These are phyloP conservation scores for Aspergillus cavernicola DNA, from an alignment of 495 filamentous ascomycete species.

Conservation along the genomic window DNA sequence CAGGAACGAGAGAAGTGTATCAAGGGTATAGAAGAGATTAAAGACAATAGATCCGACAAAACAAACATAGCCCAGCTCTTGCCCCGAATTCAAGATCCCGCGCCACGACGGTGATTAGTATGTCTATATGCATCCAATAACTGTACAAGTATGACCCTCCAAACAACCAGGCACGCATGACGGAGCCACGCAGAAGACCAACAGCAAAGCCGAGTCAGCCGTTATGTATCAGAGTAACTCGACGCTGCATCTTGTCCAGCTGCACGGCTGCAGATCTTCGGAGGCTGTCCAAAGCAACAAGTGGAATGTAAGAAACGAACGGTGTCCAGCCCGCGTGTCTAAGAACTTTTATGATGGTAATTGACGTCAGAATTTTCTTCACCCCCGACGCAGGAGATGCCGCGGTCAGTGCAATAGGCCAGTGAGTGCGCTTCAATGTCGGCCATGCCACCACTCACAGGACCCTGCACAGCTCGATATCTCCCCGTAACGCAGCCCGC, in stretches of 20 bases:
- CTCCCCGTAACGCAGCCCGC: slow-evolving; percentile 4
- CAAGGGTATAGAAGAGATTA: slow-evolving; percentile 10
- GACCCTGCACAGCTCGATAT: not conserved
- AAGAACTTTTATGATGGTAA: slow-evolving; percentile 7
- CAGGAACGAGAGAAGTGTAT: slow-evolving; percentile 5
- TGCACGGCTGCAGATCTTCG: not conserved
- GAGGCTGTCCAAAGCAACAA: not conserved
- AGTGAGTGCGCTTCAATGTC: slow-evolving; percentile 10
- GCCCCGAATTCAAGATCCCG: slow-evolving; percentile 1
- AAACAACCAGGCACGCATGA: not conserved
- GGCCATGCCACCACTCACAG: not conserved
- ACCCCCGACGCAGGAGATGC: not conserved
- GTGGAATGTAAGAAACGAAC: not conserved
- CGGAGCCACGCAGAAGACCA: too few relatives aligned
- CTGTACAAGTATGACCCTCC: slow-evolving; percentile 16
- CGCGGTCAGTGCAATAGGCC: not conserved
- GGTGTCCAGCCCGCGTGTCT: slow-evolving; percentile 1
- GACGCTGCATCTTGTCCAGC: not conserved
- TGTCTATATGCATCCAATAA: slow-evolving; percentile 17
- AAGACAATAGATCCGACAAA: slow-evolving; percentile 7
- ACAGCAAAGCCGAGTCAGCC: not conserved
- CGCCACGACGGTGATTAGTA: slow-evolving; percentile 6
- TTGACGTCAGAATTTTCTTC: not conserved
- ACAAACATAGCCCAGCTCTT: slow-evolving; percentile 4
- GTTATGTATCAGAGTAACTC: not conserved